These are phyloP conservation scores for Boletus reticuloceps DNA, from an alignment of 768 basidiomycete species.

Conservation along the genomic window DNA sequence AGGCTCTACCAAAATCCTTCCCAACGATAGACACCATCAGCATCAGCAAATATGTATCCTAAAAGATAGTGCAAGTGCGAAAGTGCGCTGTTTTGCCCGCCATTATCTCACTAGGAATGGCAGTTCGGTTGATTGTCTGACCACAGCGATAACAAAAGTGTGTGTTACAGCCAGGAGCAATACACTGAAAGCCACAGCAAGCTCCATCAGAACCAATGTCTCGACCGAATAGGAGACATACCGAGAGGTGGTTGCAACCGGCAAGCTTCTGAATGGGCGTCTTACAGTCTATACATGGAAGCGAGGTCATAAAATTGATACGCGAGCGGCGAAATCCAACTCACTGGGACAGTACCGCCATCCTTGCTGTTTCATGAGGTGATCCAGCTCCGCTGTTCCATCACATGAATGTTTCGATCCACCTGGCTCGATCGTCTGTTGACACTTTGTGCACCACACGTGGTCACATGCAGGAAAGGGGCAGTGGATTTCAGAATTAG, in stretches of 20 bases:
- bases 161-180: conserved; percentile 55
- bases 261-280: conserved; percentile 49
- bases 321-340: conserved; percentile 1
- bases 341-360: conserved; percentile 65
- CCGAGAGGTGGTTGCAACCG: conserved; percentile 62
- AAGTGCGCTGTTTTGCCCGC: conserved; percentile 35
- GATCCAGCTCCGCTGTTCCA: conserved; percentile 50
- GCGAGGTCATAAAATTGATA: background rate
- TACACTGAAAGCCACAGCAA: conserved; percentile 37
- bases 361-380: conserved; percentile 48
- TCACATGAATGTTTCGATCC: conserved; percentile 57
- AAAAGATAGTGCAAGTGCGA: conserved; percentile 26
- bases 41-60: background rate
- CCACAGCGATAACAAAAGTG: conserved; percentile 57
- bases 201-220: background rate
- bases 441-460: conserved; percentile 61
- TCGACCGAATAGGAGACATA: conserved; percentile 25
- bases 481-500: conserved; percentile 42
- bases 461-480: conserved; percentile 48
- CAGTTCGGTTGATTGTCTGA: conserved; percentile 41
- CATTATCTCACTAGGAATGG: conserved; percentile 30
- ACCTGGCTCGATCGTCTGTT: conserved; percentile 35
- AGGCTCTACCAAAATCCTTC: background rate
- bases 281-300: conserved; percentile 35
- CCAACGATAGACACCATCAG: too few relatives aligned